These are phyloP conservation scores for Pseudonitzschia delicatissima DNA, from an alignment of 108 stramenopile species.

Conservation along the genomic window DNA sequence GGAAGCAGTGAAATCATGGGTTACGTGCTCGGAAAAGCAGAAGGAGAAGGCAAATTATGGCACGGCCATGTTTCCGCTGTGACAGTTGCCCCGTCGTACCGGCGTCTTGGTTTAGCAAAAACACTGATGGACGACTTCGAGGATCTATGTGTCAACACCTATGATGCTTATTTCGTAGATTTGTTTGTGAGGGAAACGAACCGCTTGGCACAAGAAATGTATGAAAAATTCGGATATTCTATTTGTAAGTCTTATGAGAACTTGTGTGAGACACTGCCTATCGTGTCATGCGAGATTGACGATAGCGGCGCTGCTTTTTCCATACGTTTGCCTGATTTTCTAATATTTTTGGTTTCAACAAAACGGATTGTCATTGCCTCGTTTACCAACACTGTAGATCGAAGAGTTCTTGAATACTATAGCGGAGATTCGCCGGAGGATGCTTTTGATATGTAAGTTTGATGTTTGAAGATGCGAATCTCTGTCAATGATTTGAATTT, in stretches of 20 bases:
- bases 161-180: constrained; percentile 97
- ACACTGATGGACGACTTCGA: constrained; percentile 96
- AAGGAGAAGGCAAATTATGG: constrained; percentile 93
- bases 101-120: constrained; percentile 88
- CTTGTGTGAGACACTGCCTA: too few species aligned
- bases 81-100: constrained; percentile 91
- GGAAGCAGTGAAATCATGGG: constrained; percentile 78
- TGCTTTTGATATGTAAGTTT: constrained; percentile 89
- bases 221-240: constrained; percentile 91
- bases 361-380: background rate
- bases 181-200: constrained; percentile 95
- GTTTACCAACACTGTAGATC: constrained; percentile 41
- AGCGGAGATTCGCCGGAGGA: constrained; percentile 85
- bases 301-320: background rate
- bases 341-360: background rate
- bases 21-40: constrained; percentile 85
- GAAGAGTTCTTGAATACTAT: constrained; percentile 92
- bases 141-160: constrained; percentile 56
- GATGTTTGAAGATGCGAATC: too few species aligned
- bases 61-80: constrained; percentile 99
- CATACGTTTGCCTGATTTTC: too few species aligned
- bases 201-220: constrained; percentile 94
- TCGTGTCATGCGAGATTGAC: too few species aligned
- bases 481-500: background rate
- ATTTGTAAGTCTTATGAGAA: constrained; percentile 44